Evolutionary conservation across 2,329 filamentous ascomycete species (phyloP).

Genomic region (Fusarium sp.): DNA sequence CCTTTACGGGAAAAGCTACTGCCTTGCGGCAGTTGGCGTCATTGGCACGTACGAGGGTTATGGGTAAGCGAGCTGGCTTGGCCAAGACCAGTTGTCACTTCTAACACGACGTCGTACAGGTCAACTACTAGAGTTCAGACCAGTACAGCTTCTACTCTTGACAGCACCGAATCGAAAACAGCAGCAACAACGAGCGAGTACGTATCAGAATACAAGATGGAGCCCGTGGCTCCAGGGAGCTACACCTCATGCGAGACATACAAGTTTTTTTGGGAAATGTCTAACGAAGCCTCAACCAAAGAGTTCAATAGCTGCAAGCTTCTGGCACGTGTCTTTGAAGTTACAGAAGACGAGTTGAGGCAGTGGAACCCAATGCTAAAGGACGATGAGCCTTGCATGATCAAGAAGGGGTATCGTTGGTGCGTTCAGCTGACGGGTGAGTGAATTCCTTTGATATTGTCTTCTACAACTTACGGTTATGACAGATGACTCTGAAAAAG

Average conservation of each 20-base stretch:
- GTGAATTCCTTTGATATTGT: not conserved
- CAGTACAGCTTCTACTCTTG: not conserved
- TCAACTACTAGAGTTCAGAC: not conserved
- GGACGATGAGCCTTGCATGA: not conserved
- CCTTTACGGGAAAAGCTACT: constrained; percentile 1
- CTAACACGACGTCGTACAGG: not conserved
- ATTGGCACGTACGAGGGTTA: constrained; percentile 14
- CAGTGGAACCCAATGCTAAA: constrained; percentile 1
- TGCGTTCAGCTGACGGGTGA: not conserved
- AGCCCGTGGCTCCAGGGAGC: not conserved
- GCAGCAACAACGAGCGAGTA: not conserved
- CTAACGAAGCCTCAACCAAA: not conserved
- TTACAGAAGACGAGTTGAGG: not conserved
- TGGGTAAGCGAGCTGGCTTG: not conserved
- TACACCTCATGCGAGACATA: not conserved
- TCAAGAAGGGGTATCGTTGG: not conserved
- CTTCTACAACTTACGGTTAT: not conserved
- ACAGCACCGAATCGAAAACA: not conserved
- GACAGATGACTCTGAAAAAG: not conserved
- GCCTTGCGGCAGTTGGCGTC: constrained; percentile 9
- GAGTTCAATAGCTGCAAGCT: not conserved
- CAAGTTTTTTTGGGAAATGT: not conserved
- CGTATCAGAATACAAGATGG: not conserved
- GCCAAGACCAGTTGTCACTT: not conserved
- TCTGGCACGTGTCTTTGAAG: not conserved